Evolutionary conservation across 805 yeast genomes (phyloP), one percentile per base, ranked within the genome.

Genomic region (Ogataea saltuana): DNA sequence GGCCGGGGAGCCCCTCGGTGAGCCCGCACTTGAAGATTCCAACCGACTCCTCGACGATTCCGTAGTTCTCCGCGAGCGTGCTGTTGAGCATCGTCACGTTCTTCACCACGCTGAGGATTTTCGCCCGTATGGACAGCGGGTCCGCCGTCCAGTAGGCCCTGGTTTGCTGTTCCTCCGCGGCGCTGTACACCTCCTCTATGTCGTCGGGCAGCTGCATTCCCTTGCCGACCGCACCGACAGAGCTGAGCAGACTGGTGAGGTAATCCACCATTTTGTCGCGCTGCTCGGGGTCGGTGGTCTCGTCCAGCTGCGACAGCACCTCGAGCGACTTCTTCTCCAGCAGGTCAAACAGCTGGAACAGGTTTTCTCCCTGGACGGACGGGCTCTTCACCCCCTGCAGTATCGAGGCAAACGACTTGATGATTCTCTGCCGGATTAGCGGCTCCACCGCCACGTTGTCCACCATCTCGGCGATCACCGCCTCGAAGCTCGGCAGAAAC

Each of bases 141-240:
- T 82, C 85, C 11, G 55, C 46, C 0, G 44, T 32, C 85, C 87
- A 80, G 53, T 68, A 78, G 16, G 55, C 53, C 19, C 61, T 63
- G n/a, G 66, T 41, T 10, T 25, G 27, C 9, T 17, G 18, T 17
- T 58, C 46, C 38, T 72, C 71, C 12, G 63, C 67, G 6, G 49
- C 54, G 18, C 66, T 65, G 31, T 62, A 65, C 17, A 63, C 62
- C 9, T 70, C 74, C 31, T 68, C 72, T 37, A 56, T 49, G 18
- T 81, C 88, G 29, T 72, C 80, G 0, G 87, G 82, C 2, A 75
- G 61, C 38, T 78, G 77, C 55, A 84, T 61, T 0, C 89, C 88
- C 43, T 81, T 83, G 0, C 88, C 93, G 3, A 88, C 67, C 41
- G 83, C 86, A n/a, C 73, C 72, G 0, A 88, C 60, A 55, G 88